Conservation (phyloP, 306 rosid genomes). For the Prunus fruticosa region DNA sequence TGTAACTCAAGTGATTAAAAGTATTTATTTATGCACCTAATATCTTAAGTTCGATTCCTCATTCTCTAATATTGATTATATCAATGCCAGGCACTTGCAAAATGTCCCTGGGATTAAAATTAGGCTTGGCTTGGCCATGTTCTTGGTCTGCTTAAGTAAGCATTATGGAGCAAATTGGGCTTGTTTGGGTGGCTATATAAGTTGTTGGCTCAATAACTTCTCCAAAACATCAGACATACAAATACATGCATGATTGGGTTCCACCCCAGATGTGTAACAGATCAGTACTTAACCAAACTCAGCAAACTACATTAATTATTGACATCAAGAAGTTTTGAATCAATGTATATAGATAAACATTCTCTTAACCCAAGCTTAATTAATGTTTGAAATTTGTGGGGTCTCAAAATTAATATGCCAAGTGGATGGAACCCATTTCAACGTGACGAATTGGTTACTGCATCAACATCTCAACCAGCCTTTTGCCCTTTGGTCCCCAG, state of each 20-base stretch:
- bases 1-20: too few relatives aligned
- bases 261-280: neutral
- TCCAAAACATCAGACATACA: constrained; percentile 5
- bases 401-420: neutral
- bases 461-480: constrained; percentile 1
- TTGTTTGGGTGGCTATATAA: too few relatives aligned
- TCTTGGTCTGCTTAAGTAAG: neutral
- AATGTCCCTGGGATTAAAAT: too few relatives aligned
- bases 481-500: constrained; percentile 19
- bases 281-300: constrained; percentile 2
- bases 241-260: neutral
- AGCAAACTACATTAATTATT: neutral
- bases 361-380: constrained; percentile 8
- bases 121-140: too few relatives aligned
- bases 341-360: neutral
- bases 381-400: neutral
- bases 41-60: too few relatives aligned
- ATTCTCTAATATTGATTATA: too few relatives aligned
- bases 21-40: too few relatives aligned
- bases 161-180: neutral
- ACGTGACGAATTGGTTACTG: constrained; percentile 10
- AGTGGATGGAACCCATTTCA: neutral
- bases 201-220: neutral
- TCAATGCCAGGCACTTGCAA: too few relatives aligned
- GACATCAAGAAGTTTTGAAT: neutral